These are phyloP conservation scores for Oenanthe sinensis DNA, from an alignment of 129 eudicot species.

Conservation along the genomic window DNA sequence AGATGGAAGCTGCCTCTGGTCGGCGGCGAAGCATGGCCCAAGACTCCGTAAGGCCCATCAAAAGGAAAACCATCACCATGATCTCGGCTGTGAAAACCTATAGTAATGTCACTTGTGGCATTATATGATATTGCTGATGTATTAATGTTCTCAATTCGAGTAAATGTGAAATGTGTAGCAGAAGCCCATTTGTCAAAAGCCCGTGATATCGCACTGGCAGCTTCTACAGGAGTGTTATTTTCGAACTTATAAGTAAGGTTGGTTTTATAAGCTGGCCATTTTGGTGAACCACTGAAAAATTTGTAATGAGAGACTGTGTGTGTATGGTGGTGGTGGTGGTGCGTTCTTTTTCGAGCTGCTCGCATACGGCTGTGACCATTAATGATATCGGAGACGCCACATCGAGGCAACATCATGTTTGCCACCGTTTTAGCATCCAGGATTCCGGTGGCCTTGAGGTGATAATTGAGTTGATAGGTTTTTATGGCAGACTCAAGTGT, in stretches of 20 bases:
- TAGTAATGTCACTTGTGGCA: constrained; percentile 9
- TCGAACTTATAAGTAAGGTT: constrained; percentile 9
- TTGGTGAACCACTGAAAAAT: constrained; percentile 10
- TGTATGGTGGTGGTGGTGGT: neutral
- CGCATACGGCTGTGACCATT: constrained; percentile 16
- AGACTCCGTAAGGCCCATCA: constrained; percentile 19
- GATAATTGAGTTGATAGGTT: constrained; percentile 23
- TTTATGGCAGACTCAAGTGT: constrained; percentile 17
- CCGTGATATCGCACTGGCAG: constrained; percentile 6
- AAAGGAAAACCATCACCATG: constrained; percentile 31
- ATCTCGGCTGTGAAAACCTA: constrained; percentile 19
- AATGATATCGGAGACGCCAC: constrained; percentile 21
- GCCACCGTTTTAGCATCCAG: constrained; percentile 18
- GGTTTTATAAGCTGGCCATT: constrained; percentile 14
- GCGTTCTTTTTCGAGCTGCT: neutral
- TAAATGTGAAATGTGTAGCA: constrained; percentile 16
- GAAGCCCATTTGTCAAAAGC: constrained; percentile 25
- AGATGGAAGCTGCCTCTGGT: constrained; percentile 20
- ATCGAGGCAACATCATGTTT: constrained; percentile 20
- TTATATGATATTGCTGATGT: neutral
- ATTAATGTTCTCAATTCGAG: neutral
- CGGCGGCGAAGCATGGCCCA: constrained; percentile 25
- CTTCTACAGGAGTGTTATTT: neutral
- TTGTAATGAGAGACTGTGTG: constrained; percentile 16
- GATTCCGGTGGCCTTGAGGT: constrained; percentile 19